These are phyloP conservation scores for Stipa capillata DNA, from an alignment of 176 grass and related monocot species.

Conservation along the genomic window DNA sequence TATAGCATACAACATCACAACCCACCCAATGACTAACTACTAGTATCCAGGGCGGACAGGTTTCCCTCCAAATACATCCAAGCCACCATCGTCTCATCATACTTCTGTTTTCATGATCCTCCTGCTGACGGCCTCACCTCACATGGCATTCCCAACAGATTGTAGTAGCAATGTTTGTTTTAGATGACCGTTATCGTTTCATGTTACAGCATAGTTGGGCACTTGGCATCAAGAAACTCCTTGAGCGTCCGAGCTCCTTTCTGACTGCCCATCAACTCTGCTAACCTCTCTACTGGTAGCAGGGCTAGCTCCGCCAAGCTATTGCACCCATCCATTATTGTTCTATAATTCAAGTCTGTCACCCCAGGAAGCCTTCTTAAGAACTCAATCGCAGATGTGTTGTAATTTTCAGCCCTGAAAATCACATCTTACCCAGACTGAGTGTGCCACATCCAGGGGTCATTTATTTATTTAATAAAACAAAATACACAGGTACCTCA, in stretches of 20 bases:
- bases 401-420: conserved; percentile 84
- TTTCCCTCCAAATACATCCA: too few relatives aligned
- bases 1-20: too few relatives aligned
- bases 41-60: too few relatives aligned
- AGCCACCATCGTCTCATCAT: too few relatives aligned
- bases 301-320: conserved; percentile 80
- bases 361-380: conserved; percentile 85
- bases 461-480: too few relatives aligned
- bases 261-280: conserved; percentile 74
- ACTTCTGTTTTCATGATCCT: too few relatives aligned
- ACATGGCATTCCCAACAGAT: too few relatives aligned
- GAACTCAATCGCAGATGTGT: conserved; percentile 92
- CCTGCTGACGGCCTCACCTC: too few relatives aligned
- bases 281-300: conserved; percentile 62
- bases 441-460: neutral
- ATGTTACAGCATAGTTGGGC: conserved; percentile 60
- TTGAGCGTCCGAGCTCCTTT: conserved; percentile 69
- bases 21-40: too few relatives aligned
- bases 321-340: conserved; percentile 78
- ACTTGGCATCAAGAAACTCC: conserved; percentile 96
- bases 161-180: too few relatives aligned
- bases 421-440: neutral
- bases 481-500: conserved; percentile 40
- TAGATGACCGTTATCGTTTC: neutral
- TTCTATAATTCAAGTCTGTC: conserved; percentile 78